These are phyloP conservation scores for Lasiodiplodia theobromae DNA, from an alignment of 2,329 filamentous ascomycete species.

Conservation along the genomic window DNA sequence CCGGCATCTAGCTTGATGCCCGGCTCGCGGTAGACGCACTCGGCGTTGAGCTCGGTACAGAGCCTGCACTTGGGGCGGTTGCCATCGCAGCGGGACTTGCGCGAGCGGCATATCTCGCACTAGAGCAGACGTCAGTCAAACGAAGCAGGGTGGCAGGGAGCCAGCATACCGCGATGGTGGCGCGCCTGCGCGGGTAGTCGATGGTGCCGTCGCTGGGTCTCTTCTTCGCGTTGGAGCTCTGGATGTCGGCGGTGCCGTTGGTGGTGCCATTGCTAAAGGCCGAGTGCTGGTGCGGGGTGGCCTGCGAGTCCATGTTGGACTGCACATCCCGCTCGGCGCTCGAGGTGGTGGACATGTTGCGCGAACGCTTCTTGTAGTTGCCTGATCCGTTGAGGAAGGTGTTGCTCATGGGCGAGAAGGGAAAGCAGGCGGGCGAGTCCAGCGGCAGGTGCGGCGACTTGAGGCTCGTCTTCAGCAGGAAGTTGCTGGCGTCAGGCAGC, in stretches of 20 bases:
- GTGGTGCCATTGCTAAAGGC: slow-evolving; percentile 37
- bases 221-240: slow-evolving; percentile 46
- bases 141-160: background rate
- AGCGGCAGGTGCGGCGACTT: slow-evolving; percentile 46
- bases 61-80: slow-evolving; percentile 84
- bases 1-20: slow-evolving; percentile 87
- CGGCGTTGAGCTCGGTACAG: slow-evolving; percentile 80
- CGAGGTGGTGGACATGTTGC: slow-evolving; percentile 53
- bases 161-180: slow-evolving; percentile 48
- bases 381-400: slow-evolving; percentile 36
- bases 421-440: slow-evolving; percentile 46
- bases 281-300: background rate
- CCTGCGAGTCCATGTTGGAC: background rate
- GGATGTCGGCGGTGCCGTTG: slow-evolving; percentile 41
- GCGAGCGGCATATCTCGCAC: slow-evolving; percentile 82
- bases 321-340: slow-evolving; percentile 50
- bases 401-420: slow-evolving; percentile 36
- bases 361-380: slow-evolving; percentile 42
- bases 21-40: slow-evolving; percentile 84
- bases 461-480: slow-evolving; percentile 47
- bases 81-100: slow-evolving; percentile 81
- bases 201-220: slow-evolving; percentile 51
- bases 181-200: slow-evolving; percentile 50
- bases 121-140: slow-evolving; percentile 49
- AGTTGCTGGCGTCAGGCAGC: slow-evolving; percentile 46